Evolutionary conservation across 2,329 filamentous ascomycete species (phyloP), one percentile per base, ranked within the genome.

Genomic region (Neurospora crassa): DNA sequence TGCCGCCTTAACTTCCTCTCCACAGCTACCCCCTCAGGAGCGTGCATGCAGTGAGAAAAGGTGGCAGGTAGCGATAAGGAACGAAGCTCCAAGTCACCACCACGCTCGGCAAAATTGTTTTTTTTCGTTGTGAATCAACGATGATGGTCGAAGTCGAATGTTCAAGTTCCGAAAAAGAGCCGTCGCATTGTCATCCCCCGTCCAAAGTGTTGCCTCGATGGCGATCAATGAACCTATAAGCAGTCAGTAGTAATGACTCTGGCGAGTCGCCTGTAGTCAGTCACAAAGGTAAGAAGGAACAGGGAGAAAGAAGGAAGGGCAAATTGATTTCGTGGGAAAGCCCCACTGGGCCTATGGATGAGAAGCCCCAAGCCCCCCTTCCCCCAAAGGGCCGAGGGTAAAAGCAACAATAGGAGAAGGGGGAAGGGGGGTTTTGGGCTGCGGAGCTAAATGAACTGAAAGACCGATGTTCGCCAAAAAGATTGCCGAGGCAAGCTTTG

Each of bases 31-130:
- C 85, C 71, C 79, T 63, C 53, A 63, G 72, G 81, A 82, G 84
- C 82, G 80, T 76, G 80, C 76, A 74, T 81, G 83, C 81, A 85
- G 84, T 85, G 86, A 87, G 85, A 84, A 86, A 86, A 85, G 79
- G 77, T 72, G 75, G 75, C 73, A 75, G 76, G 74, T 59, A 67
- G 43, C 34, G 68, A 53, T 69, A 71, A 68, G 41, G 70, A 40
- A 40, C 70, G 67, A 53, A 67, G 67, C 29, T 37, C 37, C 59
- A 45, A 63, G 69, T 70, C 53, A 68, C 42, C 71, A 70, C 24
- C 59, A 68, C 71, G 40, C 68, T 24, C 68, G 69, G 29, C 42
- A 34, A 29, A 41, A 37, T 41, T 24, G 37, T 71, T 71, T 37
- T 71, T 71, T 37, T 67, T 67, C 70, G 40, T n/a, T 29, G 40